These are phyloP conservation scores for Trichophyton benhamiae DNA, from an alignment of 2,329 filamentous ascomycete species.

Conservation along the genomic window DNA sequence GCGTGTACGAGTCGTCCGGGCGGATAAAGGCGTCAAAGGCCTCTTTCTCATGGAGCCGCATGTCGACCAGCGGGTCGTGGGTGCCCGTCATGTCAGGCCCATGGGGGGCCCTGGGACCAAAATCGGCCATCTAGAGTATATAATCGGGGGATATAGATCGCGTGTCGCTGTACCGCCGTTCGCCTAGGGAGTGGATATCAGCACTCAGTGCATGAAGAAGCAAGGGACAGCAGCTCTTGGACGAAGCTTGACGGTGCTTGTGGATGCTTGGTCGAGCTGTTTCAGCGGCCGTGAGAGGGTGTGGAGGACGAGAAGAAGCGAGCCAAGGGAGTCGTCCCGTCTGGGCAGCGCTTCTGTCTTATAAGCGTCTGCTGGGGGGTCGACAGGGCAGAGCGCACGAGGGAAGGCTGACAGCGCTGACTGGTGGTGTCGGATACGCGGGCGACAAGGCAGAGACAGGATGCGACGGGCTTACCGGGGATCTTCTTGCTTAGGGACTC, in stretches of 20 bases:
- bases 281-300: not conserved
- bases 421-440: not conserved
- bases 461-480: not conserved
- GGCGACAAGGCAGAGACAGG: not conserved
- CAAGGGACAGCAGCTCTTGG: not conserved
- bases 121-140: slow-evolving; percentile 23
- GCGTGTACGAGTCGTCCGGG: slow-evolving; percentile 76
- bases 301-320: not conserved
- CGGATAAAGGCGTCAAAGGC: slow-evolving; percentile 70
- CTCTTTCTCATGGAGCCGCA: slow-evolving; percentile 46
- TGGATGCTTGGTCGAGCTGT: not conserved
- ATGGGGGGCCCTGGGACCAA: slow-evolving; percentile 34
- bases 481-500: not conserved
- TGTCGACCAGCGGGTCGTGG: slow-evolving; percentile 35
- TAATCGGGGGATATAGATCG: not conserved
- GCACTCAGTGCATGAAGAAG: not conserved
- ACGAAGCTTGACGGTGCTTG: not conserved
- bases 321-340: not conserved
- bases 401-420: not conserved
- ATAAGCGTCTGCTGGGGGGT: not conserved
- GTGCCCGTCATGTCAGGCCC: slow-evolving; percentile 36
- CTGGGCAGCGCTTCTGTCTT: slow-evolving; percentile 3
- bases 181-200: not conserved
- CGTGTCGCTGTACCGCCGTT: not conserved
- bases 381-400: not conserved